A percentile compares a stretch with the other conserved stretches of the same genome.
Conservation (phyloP, 768 basidiomycete genomes). For the Leucogyrophana mollusca region DNA sequence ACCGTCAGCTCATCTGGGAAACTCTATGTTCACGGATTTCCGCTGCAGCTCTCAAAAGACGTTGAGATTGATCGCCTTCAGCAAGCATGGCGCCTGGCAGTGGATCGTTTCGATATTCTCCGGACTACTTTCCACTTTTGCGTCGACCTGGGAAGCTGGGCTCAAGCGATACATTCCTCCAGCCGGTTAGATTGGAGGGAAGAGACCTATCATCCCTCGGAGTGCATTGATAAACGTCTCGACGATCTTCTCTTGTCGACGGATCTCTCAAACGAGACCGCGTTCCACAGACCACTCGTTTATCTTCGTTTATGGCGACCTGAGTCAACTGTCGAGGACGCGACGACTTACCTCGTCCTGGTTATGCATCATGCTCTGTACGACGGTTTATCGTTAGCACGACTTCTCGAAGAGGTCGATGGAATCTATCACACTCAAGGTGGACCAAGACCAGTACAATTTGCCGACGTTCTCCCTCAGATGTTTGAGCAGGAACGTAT, state of each 20-base stretch:
- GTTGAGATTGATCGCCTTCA: slow-evolving; percentile 28
- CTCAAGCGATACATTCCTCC: slow-evolving; percentile 25
- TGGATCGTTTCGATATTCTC: slow-evolving; percentile 36
- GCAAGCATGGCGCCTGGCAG: slow-evolving; percentile 35
- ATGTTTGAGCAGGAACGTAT: slow-evolving; percentile 36
- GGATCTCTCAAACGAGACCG: slow-evolving; percentile 16
- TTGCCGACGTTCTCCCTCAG: slow-evolving; percentile 36
- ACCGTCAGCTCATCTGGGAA: slow-evolving; percentile 26
- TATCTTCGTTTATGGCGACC: slow-evolving; percentile 22
- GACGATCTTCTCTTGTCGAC: slow-evolving; percentile 10
- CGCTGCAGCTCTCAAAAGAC: slow-evolving; percentile 15
- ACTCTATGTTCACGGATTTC: slow-evolving; percentile 32
- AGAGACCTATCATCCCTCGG: slow-evolving; percentile 4
- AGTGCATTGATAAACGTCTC: slow-evolving; percentile 9
- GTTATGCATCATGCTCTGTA: slow-evolving; percentile 49
- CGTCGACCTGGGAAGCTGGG: slow-evolving; percentile 30
- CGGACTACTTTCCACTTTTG: slow-evolving; percentile 49
- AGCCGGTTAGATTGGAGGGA: slow-evolving; percentile 23
- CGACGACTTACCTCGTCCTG: slow-evolving; percentile 28
- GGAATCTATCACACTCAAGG: slow-evolving; percentile 25
- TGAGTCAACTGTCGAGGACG: not conserved
- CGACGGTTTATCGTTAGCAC: slow-evolving; percentile 42
- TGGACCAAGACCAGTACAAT: slow-evolving; percentile 23
- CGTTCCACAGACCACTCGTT: slow-evolving; percentile 30
- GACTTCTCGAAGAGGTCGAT: slow-evolving; percentile 32